A percentile compares a stretch with the other conserved stretches of the same genome.
Conservation (phyloP, 2,329 filamentous ascomycete species). For the Zymoseptoria crescenta region DNA sequence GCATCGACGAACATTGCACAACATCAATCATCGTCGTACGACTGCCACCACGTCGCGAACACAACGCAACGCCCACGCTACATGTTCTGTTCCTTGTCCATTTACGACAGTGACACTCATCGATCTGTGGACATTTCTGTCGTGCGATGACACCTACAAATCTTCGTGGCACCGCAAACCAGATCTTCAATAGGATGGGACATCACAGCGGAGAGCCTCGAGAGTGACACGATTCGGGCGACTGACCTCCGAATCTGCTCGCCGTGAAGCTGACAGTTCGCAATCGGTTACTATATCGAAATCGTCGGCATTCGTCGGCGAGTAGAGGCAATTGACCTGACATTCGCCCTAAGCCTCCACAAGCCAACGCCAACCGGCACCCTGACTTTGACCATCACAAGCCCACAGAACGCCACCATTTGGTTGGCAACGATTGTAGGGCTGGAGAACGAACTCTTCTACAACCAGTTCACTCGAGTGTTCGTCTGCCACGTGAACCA, state of each 20-base stretch:
- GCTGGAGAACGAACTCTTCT: background rate
- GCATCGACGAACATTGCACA: background rate
- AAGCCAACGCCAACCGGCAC: background rate
- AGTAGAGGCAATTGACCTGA: background rate
- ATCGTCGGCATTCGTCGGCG: background rate
- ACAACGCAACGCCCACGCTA: background rate
- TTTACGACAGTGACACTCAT: background rate
- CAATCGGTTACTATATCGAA: background rate
- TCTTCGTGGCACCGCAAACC: background rate
- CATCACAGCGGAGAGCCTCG: too few species aligned
- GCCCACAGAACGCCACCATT: background rate
- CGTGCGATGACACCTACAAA: background rate
- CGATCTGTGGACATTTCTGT: background rate
- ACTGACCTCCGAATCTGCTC: background rate
- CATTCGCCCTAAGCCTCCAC: background rate
- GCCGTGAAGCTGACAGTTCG: background rate
- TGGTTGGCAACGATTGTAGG: background rate
- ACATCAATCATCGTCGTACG: background rate
- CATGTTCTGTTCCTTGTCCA: background rate
- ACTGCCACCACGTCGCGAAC: background rate
- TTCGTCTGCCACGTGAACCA: too few species aligned
- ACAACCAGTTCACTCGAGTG: background rate
- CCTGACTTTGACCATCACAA: background rate
- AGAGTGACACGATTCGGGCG: too few species aligned
- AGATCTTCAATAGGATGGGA: too few species aligned